Evolutionary conservation across 106 monocot genomes (phyloP), one percentile per base, ranked within the genome.

Genomic region (Dactylorhiza incarnata): DNA sequence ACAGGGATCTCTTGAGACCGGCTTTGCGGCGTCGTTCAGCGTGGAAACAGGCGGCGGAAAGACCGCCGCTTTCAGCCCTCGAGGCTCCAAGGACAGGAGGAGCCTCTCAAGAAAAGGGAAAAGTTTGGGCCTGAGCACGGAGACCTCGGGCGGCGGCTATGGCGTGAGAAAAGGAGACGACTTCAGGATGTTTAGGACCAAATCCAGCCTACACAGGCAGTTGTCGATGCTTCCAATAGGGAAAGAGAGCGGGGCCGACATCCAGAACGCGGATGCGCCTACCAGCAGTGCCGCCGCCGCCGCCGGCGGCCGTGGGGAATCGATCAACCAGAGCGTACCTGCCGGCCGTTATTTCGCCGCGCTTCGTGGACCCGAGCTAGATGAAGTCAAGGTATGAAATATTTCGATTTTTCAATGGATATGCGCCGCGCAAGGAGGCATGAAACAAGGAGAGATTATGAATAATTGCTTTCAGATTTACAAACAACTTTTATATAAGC

Each of bases 291-390:
- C 52, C 7, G 58, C 0, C 11, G 46, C 48, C 17, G 74, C 49
- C 2, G 73, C 22, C n/a, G 76, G 77, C 0, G 80, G 68, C 6
- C 46, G 68, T 9, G 77, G 75, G 20, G 79, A 63, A 29, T 58
- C 54, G 0, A 82, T 46, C 24, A 79, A 59, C 22, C 58, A 71
- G 77, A 87, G 75, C 68, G 90, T 93, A 11, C 88, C 93, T 11
- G 95, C 92, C 54, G 95, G 95, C 4, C 53, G 95, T n/a, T 95
- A 95, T 78, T 95, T 95, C 72, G 93, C 93, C 51, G 95, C 95
- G 14, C 83, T 95, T 17, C 82, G 88, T 6, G 95, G 95, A 0
- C 95, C 95, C 0, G 95, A 95, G 82, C 90, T 95, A 51, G 90
- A 95, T 80, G 83, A 93, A 90, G 84, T 95, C 76, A 81, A 78